Evolutionary conservation across 2,329 filamentous ascomycete species (phyloP).

Genomic region (Aspergillus tanneri): DNA sequence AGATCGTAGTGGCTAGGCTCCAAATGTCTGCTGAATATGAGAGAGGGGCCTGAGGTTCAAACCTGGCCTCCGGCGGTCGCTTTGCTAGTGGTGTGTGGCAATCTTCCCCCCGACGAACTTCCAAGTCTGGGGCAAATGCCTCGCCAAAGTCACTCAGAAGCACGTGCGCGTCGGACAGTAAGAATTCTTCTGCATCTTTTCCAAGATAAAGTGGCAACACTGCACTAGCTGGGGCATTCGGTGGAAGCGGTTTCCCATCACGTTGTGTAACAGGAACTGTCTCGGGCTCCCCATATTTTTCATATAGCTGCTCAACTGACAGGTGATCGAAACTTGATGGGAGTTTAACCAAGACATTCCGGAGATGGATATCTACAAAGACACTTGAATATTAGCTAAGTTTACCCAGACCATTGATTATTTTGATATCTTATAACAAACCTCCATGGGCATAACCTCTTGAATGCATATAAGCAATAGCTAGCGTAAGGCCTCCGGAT

Average conservation of each 20-base stretch:
- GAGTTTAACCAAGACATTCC: slow-evolving; percentile 28
- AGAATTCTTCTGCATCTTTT: slow-evolving; percentile 29
- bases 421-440: slow-evolving; percentile 15
- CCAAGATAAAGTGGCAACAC: slow-evolving; percentile 29
- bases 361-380: slow-evolving; percentile 36
- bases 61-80: slow-evolving; percentile 18
- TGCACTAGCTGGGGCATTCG: slow-evolving; percentile 29
- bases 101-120: slow-evolving; percentile 22
- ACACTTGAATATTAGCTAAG: too few species aligned
- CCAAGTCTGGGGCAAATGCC: slow-evolving; percentile 18
- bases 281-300: slow-evolving; percentile 31
- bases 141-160: slow-evolving; percentile 36
- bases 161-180: slow-evolving; percentile 27
- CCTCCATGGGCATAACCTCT: slow-evolving; percentile 31
- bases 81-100: slow-evolving; percentile 21
- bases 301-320: slow-evolving; percentile 33
- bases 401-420: neutral
- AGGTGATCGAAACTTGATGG: slow-evolving; percentile 28
- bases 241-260: slow-evolving; percentile 25
- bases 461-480: slow-evolving; percentile 27
- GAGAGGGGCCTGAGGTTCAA: slow-evolving; percentile 14
- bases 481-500: slow-evolving; percentile 20
- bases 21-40: slow-evolving; percentile 30
- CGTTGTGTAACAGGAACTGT: slow-evolving; percentile 25
- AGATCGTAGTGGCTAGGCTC: slow-evolving; percentile 28